These are phyloP conservation scores for Bipolaris zeicola DNA, from an alignment of 2,329 filamentous ascomycete species.

Conservation along the genomic window DNA sequence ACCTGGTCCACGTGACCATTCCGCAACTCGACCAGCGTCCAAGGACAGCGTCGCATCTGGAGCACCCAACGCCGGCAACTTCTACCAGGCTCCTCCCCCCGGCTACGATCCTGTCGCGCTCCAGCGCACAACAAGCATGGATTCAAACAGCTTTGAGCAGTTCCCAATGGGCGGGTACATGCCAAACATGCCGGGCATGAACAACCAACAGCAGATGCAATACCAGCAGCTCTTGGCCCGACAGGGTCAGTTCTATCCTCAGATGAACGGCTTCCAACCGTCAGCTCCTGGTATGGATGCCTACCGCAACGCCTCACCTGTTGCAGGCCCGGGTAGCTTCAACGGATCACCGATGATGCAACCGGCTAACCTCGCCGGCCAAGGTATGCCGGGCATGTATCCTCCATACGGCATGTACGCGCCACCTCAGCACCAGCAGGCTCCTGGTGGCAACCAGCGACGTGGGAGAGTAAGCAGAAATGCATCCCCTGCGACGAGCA, in stretches of 20 bases:
- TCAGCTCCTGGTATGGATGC: slow-evolving; percentile 52
- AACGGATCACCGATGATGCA: slow-evolving; percentile 55
- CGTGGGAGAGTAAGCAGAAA: slow-evolving; percentile 58
- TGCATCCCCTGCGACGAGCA: slow-evolving; percentile 25
- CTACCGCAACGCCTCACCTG: slow-evolving; percentile 51
- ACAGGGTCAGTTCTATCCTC: slow-evolving; percentile 55
- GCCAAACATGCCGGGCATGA: slow-evolving; percentile 49
- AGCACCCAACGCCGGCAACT: slow-evolving; percentile 41
- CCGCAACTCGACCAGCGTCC: slow-evolving; percentile 45
- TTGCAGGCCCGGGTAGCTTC: slow-evolving; percentile 47
- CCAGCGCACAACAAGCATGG: slow-evolving; percentile 56
- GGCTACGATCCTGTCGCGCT: slow-evolving; percentile 51
- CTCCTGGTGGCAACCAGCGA: slow-evolving; percentile 57
- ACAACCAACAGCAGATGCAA: slow-evolving; percentile 58
- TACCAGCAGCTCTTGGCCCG: slow-evolving; percentile 63
- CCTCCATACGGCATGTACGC: slow-evolving; percentile 59
- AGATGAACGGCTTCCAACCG: slow-evolving; percentile 50
- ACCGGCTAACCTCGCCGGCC: slow-evolving; percentile 53
- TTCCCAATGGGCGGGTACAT: slow-evolving; percentile 50
- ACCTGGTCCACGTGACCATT: slow-evolving; percentile 46
- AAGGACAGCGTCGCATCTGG: slow-evolving; percentile 41
- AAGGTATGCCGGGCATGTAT: slow-evolving; percentile 43
- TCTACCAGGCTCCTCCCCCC: slow-evolving; percentile 45
- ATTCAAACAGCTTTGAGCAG: slow-evolving; percentile 56
- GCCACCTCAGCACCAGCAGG: slow-evolving; percentile 52